Base-by-base conservation (phyloP, 768 basidiomycete species). In the Rossbeevera mucosa region DNA sequence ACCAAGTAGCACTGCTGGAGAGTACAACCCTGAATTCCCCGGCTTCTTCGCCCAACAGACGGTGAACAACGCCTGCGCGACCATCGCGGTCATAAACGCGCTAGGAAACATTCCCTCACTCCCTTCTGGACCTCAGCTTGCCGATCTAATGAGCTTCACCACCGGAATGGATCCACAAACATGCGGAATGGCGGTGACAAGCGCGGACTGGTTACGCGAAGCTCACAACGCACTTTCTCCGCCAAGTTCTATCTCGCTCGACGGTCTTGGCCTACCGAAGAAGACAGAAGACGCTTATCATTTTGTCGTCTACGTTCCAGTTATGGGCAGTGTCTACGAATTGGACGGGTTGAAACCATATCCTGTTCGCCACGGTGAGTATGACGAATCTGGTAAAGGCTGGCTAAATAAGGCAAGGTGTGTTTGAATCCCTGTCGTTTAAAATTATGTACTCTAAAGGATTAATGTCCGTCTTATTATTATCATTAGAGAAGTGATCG, bases 31-130 rank as follows among this genome's bases (percentile, higher is more conserved):
- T 43, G 81, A 84, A 16, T 94, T 93, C 58, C 76, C 87, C 4
- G 91, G 91, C 12, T 93, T 91, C 72, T 97, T 96, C 64, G 93
- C 94, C 2, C 88, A 92, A 60, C 92, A 86, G 70, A 91, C 92
- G 47, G 91, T 96, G 59, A 93, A 94, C 71, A 99, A 98, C 60
- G 92, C 94, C 4, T 99, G 95, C 61, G 95, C 92, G 14, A 95
- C 94, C n/a, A 74, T 96, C 28, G 94, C 94, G 5, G 91, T 95
- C 29, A 73, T 96, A 53, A 96, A 97, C 64, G 91, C 90, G 25
- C 78, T 95, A 20, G 88, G 87, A 53, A 93, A 91, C 66, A 85
- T 91, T 48, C 81, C 82, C 3, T 76, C 76, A 3, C 73, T 90
- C 7, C 69, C 75, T 43, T 76, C 76, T 56, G 88, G 89, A 7